These are phyloP conservation scores for Leccinum rimulosum DNA, from an alignment of 768 basidiomycete species.

Conservation along the genomic window DNA sequence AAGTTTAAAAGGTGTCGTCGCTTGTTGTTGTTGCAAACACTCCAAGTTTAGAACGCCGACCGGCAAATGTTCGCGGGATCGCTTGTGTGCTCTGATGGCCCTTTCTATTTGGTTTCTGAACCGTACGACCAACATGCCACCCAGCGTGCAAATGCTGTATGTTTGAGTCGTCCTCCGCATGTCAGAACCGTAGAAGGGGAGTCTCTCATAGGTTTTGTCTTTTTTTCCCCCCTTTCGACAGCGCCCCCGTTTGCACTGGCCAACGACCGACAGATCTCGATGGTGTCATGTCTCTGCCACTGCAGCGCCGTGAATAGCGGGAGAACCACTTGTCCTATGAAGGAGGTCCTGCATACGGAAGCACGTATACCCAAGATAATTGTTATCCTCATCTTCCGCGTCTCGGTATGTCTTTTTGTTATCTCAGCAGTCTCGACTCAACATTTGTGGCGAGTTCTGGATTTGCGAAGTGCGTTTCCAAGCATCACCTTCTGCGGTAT, in stretches of 20 bases:
- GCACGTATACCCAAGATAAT: neutral
- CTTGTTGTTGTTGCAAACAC: conserved; percentile 17
- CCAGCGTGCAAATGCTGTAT: neutral
- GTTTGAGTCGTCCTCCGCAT: neutral
- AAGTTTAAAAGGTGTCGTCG: conserved; percentile 27
- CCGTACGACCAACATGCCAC: neutral
- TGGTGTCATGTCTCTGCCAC: conserved; percentile 10
- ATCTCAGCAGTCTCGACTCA: neutral
- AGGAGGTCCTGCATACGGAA: neutral
- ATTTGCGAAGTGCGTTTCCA: neutral
- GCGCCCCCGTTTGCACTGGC: neutral
- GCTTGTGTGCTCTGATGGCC: conserved; percentile 2
- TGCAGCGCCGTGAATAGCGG: conserved; percentile 14
- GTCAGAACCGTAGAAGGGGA: neutral
- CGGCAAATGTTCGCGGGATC: conserved; percentile 34
- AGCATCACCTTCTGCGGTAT: neutral
- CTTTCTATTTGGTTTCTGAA: neutral
- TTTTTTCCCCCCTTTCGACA: neutral
- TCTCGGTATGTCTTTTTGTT: conserved; percentile 2
- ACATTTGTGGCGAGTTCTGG: neutral
- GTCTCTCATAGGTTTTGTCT: neutral
- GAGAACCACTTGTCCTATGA: neutral
- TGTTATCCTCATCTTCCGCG: neutral
- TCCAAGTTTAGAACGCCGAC: conserved; percentile 20
- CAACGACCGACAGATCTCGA: conserved; percentile 7